Evolutionary conservation across 768 basidiomycete species (phyloP), one percentile per base, ranked within the genome.

Genomic region (Calocybe cyanea): DNA sequence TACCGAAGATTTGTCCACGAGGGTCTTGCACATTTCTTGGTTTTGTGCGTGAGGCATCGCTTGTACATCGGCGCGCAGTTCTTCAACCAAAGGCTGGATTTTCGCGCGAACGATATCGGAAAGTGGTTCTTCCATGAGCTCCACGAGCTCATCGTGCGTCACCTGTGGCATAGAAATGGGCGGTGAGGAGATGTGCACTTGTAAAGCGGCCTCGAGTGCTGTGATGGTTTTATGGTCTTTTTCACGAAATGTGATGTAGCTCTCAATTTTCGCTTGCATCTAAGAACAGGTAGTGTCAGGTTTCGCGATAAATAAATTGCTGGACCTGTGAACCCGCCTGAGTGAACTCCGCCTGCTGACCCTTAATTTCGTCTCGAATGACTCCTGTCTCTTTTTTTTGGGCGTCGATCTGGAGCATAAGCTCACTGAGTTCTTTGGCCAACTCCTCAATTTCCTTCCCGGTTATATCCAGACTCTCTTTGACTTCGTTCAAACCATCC

Each of bases 1-100:
- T n/a, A 51, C 44, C 14, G 56, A 43, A 4, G 61, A 46, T 36
- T 59, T 61, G 0, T 40, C 43, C 56, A 60, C 61, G n/a, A 67
- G 24, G 1, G 55, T 50, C 21, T 54, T 55, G 36, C 57, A 63
- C 48, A 60, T 48, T 36, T 61, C 60, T 11, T 38, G 37, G 24
- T 61, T 57, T 31, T 55, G 56, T 11, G 43, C 42, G 28, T 41
- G 47, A 15, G 64, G 43, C 52, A 60, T 57, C 0, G 44, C 52
- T 31, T 59, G 52, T 0, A 65, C 48, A 11, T 61, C 50, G 2
- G 33, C 21, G 7, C 59, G 58, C 36, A 61, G 38, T 17, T 48
- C 31, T 8, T 58, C 56, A 14, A 66, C 45, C 24, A 58, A 31
- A 3, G 63, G 59, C 32, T 51, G 52, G 11, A 65, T 48, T 32